These are phyloP conservation scores for Cicer arietinum DNA, from an alignment of 306 rosid species.

Conservation along the genomic window DNA sequence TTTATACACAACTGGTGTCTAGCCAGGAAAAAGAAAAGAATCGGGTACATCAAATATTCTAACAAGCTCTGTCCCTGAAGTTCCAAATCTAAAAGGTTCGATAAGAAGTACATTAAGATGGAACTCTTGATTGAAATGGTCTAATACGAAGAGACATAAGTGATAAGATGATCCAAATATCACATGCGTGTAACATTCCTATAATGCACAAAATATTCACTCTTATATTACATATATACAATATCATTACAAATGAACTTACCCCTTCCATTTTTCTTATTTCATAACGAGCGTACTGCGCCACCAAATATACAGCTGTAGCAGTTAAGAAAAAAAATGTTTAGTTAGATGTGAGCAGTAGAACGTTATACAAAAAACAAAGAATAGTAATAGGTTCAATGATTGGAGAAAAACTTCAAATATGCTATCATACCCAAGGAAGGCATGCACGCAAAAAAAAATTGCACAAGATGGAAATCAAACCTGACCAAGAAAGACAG, in stretches of 20 bases:
- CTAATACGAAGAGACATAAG: conserved; percentile 9
- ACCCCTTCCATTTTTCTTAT: conserved; percentile 85
- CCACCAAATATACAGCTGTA: conserved; percentile 90
- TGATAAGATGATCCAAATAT: conserved; percentile 13
- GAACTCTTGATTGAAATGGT: conserved; percentile 12
- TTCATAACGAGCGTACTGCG: conserved; percentile 85
- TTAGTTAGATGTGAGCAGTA: conserved; percentile 34
- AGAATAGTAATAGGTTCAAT: conserved; percentile 20
- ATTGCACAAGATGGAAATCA: conserved; percentile 90
- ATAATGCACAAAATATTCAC: neutral
- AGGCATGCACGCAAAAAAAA: conserved; percentile 86
- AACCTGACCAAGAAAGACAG: conserved; percentile 63
- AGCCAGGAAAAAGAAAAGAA: conserved; percentile 16
- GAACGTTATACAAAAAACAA: neutral
- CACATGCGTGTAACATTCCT: neutral
- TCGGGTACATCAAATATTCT: neutral
- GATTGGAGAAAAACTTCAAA: conserved; percentile 14
- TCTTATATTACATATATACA: conserved; percentile 1
- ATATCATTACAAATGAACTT: conserved; percentile 34
- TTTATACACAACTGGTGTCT: conserved; percentile 16
- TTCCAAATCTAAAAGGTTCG: neutral
- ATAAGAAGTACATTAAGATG: conserved; percentile 10
- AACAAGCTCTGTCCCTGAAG: neutral
- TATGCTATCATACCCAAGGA: conserved; percentile 66
- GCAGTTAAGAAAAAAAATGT: conserved; percentile 15